Base-by-base conservation (phyloP, 345 rosid species). In the Limnanthes douglasii region DNA sequence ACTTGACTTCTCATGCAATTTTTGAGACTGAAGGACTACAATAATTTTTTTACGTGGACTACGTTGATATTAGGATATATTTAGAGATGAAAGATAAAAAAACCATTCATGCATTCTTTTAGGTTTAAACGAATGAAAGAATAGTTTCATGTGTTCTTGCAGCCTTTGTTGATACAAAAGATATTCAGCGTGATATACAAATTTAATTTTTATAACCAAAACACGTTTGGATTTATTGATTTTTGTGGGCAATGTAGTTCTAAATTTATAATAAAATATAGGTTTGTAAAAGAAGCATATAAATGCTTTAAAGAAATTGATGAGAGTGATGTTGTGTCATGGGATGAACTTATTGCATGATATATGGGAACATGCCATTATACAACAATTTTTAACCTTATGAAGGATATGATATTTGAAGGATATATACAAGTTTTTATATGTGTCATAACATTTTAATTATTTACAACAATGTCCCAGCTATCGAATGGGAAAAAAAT, bases 251-350 rank as follows among this genome's bases (percentile, higher is more conserved):
- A 59, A 59, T 46, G 40, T 51, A 1, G 34, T 59, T 41, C 27
- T 59, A 18, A 55, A 41, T n/a, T 59, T 47, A 18, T 59, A 52
- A 45, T 51, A 25, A 59, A 59, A 59, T 52, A 49, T 42, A 47
- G 41, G 15, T 32, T 36, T 27, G 29, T 53, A 11, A 43, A 42
- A 18, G 59, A 52, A 20, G 36, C 55, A 1, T 21, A 36, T 11
- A 46, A 37, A 42, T 37, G 29, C 28, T 59, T 59, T 33, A 13
- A 42, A 38, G 59, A 51, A 35, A 59, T 59, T 37, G 38, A 36
- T 32, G 34, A 21, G 43, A 59, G 18, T 37, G 65, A 59, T 59
- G n/a, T 38, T 25, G 55, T 59, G 18, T 52, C 59, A 11, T 59
- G 65, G 65, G 53, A 59, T 46, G 11, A 54, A 11, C 33, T 59